A percentile compares a stretch with the other conserved stretches of the same genome.
These are phyloP conservation scores for Debaryomycetaceae sp. DNA, from an alignment of 1,139 yeast species.

Conservation along the genomic window DNA sequence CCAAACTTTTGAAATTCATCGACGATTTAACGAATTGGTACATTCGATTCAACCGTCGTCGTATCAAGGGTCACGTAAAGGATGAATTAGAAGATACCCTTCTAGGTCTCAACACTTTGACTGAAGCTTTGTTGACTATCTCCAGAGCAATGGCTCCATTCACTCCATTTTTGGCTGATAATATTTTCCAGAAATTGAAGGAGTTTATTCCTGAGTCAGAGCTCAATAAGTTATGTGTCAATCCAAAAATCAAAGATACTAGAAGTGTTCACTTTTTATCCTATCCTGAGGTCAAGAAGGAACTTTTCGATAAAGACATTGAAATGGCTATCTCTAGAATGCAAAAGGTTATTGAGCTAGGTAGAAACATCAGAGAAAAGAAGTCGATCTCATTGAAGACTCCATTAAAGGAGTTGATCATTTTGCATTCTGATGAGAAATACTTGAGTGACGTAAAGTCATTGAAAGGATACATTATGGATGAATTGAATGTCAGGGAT, in stretches of 20 bases:
- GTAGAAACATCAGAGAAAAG: slow-evolving; percentile 96
- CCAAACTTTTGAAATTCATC: slow-evolving; percentile 80
- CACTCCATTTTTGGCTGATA: slow-evolving; percentile 93
- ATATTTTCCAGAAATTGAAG: slow-evolving; percentile 75
- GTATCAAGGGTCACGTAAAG: slow-evolving; percentile 82
- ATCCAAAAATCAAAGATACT: slow-evolving; percentile 47
- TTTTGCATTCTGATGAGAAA: slow-evolving; percentile 71
- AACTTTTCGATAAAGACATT: slow-evolving; percentile 71
- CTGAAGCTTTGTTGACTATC: slow-evolving; percentile 84
- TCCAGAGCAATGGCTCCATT: slow-evolving; percentile 98
- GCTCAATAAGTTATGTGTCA: slow-evolving; percentile 40
- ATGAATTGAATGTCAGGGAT: slow-evolving; percentile 91
- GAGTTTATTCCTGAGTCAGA: slow-evolving; percentile 55
- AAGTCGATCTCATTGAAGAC: slow-evolving; percentile 90
- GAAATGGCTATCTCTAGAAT: slow-evolving; percentile 87
- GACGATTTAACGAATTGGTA: slow-evolving; percentile 98
- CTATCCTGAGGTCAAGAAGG: slow-evolving; percentile 84
- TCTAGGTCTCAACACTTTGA: slow-evolving; percentile 83
- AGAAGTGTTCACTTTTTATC: slow-evolving; percentile 91
- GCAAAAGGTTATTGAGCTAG: slow-evolving; percentile 96
- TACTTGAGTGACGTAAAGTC: slow-evolving; percentile 79
- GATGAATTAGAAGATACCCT: slow-evolving; percentile 80
- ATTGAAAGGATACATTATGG: slow-evolving; percentile 73
- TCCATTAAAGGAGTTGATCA: slow-evolving; percentile 85
- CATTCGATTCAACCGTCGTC: slow-evolving; percentile 95